Percentiles rank a stretch among this genome's conserved stretches.
These are phyloP conservation scores for Teunomyces stri DNA, from an alignment of 805 yeast genomes.

Conservation along the genomic window DNA sequence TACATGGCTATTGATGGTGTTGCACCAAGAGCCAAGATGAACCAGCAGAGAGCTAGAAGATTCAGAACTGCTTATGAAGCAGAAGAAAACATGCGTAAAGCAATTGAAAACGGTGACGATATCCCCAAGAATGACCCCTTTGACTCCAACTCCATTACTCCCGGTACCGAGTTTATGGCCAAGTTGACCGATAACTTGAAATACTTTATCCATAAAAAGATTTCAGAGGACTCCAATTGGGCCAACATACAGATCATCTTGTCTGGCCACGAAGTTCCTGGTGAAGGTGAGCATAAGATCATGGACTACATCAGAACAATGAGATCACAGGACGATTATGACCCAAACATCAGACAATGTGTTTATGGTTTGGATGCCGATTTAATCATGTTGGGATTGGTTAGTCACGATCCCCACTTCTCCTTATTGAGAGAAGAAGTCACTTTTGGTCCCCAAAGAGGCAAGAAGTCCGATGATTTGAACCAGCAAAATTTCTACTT, in stretches of 20 bases:
- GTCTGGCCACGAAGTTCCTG: conserved; percentile 95
- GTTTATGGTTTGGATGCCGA: conserved; percentile 96
- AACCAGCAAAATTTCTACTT: conserved; percentile 79
- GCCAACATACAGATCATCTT: conserved; percentile 70
- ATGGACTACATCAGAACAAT: conserved; percentile 85
- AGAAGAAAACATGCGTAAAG: conserved; percentile 71
- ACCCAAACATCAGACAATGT: conserved; percentile 86
- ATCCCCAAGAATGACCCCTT: conserved; percentile 83
- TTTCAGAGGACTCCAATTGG: conserved; percentile 86
- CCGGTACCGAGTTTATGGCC: conserved; percentile 96
- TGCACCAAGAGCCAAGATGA: conserved; percentile 98
- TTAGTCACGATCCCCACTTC: conserved; percentile 94
- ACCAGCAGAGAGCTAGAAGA: conserved; percentile 95
- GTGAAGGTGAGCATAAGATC: conserved; percentile 97
- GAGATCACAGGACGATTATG: conserved; percentile 69
- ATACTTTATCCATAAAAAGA: conserved; percentile 84
- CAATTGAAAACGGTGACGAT: conserved; percentile 67
- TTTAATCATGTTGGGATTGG: conserved; percentile 87
- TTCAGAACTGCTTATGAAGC: conserved; percentile 93
- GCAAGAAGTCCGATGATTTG: conserved; percentile 43
- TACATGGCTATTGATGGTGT: conserved; percentile 99
- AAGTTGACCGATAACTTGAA: conserved; percentile 77
- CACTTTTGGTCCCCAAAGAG: conserved; percentile 63
- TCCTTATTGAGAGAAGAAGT: conserved; percentile 95
- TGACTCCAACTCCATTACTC: conserved; percentile 91